Evolutionary conservation across 345 rosid species (phyloP), one percentile per base, ranked within the genome.

Genomic region (Mercurialis annua): DNA sequence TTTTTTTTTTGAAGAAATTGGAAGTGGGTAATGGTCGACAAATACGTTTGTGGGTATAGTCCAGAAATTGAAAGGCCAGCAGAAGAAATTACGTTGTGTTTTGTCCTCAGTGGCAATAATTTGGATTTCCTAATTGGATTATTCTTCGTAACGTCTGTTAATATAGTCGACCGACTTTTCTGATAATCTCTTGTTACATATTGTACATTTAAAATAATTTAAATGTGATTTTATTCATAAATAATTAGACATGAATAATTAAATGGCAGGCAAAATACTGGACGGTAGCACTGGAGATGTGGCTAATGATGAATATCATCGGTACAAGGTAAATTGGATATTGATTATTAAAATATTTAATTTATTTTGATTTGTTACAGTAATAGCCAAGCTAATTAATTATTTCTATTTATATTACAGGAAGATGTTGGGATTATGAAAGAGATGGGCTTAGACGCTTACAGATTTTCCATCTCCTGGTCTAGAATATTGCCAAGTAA

Each of bases 221-320:
- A 3, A 7, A 8, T 52, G 27, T 52, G 57, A 10, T 52, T 52
- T 27, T 16, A 5, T 55, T 29, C 18, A 18, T 29, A 55, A 55
- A 55, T 17, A 29, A 29, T 17, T 30, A 29, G 10, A 55, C 17
- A 55, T 55, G 60, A 21, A 6, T 5, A 55, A 29, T 2, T 3
- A 24, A 27, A 55, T 30, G 40, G 16, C 72, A 81, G 81, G 46
- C 18, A 87, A 68, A 58, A 84, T 84, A 59, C 38, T 9, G 0
- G 92, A 83, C 56, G 46, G 69, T 7, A 76, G 80, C 58, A 83
- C 70, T 17, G 96, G 84, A 38, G 87, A 93, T 65, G 80, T 87
- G 42, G 97, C 97, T 20, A 82, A 84, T 30, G 97, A 90, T 79
- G 85, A 84, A 59, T 93, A 90, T 73, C 85, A 90, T 65, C 82